Evolutionary conservation across 2,329 filamentous ascomycete genomes (phyloP).

Genomic region (Ascochyta fabae): DNA sequence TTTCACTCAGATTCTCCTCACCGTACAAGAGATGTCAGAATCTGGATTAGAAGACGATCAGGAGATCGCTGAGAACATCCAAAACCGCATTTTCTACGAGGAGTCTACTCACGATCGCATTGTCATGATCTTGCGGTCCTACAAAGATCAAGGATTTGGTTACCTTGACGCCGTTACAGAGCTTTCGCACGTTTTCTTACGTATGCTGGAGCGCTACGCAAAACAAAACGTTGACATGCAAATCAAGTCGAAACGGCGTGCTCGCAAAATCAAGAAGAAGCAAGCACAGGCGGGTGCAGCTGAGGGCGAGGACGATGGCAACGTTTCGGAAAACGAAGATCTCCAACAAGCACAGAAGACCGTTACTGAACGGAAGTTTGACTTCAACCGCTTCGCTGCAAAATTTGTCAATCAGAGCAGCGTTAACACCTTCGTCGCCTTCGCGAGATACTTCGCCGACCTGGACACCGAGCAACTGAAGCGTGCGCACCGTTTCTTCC

Average conservation of each 20-base stretch:
- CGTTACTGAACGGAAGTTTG: slow-evolving; percentile 86
- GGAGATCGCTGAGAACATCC: slow-evolving; percentile 96
- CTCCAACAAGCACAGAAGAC: slow-evolving; percentile 72
- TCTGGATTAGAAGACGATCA: slow-evolving; percentile 89
- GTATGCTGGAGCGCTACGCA: slow-evolving; percentile 89
- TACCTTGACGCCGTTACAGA: slow-evolving; percentile 94
- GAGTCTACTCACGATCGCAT: slow-evolving; percentile 91
- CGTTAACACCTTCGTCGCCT: slow-evolving; percentile 85
- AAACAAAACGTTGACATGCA: slow-evolving; percentile 96
- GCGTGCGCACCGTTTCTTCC: slow-evolving; percentile 90
- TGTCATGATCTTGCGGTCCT: slow-evolving; percentile 78
- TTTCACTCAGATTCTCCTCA: slow-evolving; percentile 91
- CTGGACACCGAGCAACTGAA: slow-evolving; percentile 82
- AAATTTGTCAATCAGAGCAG: slow-evolving; percentile 85
- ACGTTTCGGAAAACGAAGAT: slow-evolving; percentile 68
- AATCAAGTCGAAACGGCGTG: slow-evolving; percentile 79
- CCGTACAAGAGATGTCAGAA: slow-evolving; percentile 88
- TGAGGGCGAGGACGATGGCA: slow-evolving; percentile 63
- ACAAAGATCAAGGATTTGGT: slow-evolving; percentile 91
- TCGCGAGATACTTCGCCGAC: slow-evolving; percentile 81
- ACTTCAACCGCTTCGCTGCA: slow-evolving; percentile 82
- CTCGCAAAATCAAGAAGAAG: slow-evolving; percentile 75
- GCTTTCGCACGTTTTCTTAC: slow-evolving; percentile 86
- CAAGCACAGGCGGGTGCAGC: slow-evolving; percentile 54
- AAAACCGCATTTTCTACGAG: slow-evolving; percentile 98